phyloP scores from a whole-genome alignment of 768 basidiomycete genomes.

The Suillus tomentosus region DNA sequence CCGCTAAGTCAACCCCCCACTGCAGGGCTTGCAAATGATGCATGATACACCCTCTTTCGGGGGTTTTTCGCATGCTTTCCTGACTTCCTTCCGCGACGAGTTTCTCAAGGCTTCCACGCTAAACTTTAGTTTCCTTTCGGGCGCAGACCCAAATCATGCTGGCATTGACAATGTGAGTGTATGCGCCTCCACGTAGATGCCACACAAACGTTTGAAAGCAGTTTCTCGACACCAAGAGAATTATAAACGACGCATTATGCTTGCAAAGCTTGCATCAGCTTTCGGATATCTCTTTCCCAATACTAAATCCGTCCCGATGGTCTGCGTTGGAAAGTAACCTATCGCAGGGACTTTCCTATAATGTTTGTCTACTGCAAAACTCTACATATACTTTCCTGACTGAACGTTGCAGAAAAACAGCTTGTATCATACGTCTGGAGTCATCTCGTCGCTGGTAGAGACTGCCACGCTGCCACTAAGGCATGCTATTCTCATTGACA shows the following conservation, averaged over 20 bases:
- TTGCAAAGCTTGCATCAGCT: constrained; percentile 52
- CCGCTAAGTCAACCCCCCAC: constrained; percentile 1
- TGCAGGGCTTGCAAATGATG: constrained; percentile 69
- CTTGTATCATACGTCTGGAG: constrained; percentile 54
- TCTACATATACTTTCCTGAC: constrained; percentile 16
- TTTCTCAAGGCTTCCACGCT: constrained; percentile 61
- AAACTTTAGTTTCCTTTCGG: constrained; percentile 59
- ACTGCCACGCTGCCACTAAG: constrained; percentile 60
- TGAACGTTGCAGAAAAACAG: constrained; percentile 31
- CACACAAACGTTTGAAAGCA: constrained; percentile 25
- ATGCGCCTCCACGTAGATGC: constrained; percentile 9
- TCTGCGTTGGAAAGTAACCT: constrained; percentile 23
- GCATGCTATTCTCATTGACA: constrained; percentile 32
- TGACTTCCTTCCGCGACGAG: constrained; percentile 68
- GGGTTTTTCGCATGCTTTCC: constrained; percentile 59
- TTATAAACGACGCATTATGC: constrained; percentile 66
- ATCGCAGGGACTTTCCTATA: constrained; percentile 27
- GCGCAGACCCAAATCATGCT: constrained; percentile 33
- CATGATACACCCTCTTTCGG: constrained; percentile 67
- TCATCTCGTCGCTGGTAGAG: constrained; percentile 61
- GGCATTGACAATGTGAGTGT: constrained; percentile 48
- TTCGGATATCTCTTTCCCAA: constrained; percentile 52
- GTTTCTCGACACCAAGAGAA: constrained; percentile 40
- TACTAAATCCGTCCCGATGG: constrained; percentile 50
- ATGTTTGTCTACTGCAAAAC: constrained; percentile 31